phyloP scores from a whole-genome alignment of 768 basidiomycete species.

The Russula compacta region DNA sequence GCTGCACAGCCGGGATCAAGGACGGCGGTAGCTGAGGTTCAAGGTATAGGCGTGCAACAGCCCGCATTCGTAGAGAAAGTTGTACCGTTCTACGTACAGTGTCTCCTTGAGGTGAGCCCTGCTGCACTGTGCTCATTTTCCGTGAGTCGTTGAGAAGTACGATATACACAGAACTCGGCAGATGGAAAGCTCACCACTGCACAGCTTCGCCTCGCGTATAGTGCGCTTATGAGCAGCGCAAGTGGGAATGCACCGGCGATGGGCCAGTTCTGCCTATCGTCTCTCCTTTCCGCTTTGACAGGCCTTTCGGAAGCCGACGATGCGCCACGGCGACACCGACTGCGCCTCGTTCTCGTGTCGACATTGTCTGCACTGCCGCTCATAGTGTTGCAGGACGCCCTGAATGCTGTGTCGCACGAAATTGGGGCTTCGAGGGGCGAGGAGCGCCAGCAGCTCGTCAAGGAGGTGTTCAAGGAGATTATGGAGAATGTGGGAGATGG shows the following conservation, averaged over 20 bases:
- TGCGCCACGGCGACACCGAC: constrained; percentile 36
- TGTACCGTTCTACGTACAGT: constrained; percentile 65
- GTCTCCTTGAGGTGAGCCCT: constrained; percentile 55
- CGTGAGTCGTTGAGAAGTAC: neutral
- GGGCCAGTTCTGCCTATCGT: constrained; percentile 56
- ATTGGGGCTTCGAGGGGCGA: constrained; percentile 25
- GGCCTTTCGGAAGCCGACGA: constrained; percentile 15
- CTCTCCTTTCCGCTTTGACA: constrained; percentile 18
- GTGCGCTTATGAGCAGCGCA: constrained; percentile 60
- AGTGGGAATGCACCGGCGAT: constrained; percentile 34
- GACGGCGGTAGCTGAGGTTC: constrained; percentile 1
- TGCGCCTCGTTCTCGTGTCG: constrained; percentile 59
- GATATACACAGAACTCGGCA: constrained; percentile 43
- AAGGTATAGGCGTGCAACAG: neutral
- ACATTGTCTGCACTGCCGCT: constrained; percentile 55
- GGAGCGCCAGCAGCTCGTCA: constrained; percentile 38
- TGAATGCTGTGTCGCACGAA: constrained; percentile 38
- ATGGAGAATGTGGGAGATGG: constrained; percentile 54
- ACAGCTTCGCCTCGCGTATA: constrained; percentile 67
- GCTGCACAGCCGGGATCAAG: constrained; percentile 30
- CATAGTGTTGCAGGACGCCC: constrained; percentile 42
- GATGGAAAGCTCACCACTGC: constrained; percentile 49
- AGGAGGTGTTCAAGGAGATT: constrained; percentile 55
- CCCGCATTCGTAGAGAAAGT: constrained; percentile 42
- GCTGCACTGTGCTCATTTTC: neutral